A percentile compares a stretch with the other conserved stretches of the same genome.
Conservation (phyloP, 2,329 filamentous ascomycete genomes). For the Fusarium sp. region DNA sequence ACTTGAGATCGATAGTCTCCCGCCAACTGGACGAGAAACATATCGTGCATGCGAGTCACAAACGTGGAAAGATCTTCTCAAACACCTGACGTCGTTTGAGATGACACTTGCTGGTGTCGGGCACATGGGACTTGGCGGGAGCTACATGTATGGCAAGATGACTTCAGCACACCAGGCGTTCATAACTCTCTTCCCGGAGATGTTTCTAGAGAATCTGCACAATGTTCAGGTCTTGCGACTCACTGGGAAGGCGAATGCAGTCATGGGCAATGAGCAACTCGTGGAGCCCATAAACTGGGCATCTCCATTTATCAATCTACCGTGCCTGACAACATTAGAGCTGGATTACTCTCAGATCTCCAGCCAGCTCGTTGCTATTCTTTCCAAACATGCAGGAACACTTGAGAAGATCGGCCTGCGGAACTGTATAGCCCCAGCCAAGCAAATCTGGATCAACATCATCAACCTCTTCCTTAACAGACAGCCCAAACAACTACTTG, state of each 20-base stretch:
- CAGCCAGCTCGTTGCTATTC: background rate
- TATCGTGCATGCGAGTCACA: background rate
- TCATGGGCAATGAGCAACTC: background rate
- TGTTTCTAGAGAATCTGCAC: background rate
- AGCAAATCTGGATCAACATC: background rate
- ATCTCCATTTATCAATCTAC: background rate
- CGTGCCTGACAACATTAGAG: background rate
- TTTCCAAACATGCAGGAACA: background rate
- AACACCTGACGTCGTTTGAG: background rate
- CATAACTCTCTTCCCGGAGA: background rate
- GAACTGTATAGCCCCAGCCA: background rate
- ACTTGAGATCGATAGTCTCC: background rate
- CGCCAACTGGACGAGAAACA: background rate
- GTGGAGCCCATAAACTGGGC: slow-evolving; percentile 8
- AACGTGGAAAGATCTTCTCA: background rate
- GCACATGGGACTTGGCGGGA: background rate
- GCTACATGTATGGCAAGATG: background rate
- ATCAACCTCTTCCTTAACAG: background rate
- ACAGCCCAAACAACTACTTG: background rate
- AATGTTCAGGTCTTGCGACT: background rate
- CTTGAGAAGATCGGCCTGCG: background rate
- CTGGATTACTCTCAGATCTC: background rate
- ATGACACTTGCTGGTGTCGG: background rate
- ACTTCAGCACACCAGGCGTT: background rate
- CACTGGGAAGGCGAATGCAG: background rate